Base-by-base conservation (phyloP, 352 stramenopile genomes). In the Globisporangium recalcitrans region DNA sequence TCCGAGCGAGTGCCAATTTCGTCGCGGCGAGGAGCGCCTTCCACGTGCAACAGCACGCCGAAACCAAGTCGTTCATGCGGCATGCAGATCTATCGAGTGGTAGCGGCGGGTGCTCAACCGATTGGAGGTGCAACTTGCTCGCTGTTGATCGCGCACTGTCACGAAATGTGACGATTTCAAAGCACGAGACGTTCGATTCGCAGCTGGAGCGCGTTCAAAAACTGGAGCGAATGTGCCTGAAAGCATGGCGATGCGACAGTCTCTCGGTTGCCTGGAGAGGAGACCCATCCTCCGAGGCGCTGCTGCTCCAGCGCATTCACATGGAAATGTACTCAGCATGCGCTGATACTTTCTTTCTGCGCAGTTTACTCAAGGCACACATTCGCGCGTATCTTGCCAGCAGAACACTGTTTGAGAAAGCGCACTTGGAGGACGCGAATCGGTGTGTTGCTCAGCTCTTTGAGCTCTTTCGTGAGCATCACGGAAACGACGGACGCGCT, bases 141-240 rank as follows among this genome's bases (percentile, higher is more conserved):
- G 71, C 78, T 26, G 62, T 88, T 9, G 42, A 72, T n/a, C 70
- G 68, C n/a, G 77, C 71, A 1, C 54, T 78, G 5, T 74, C 67
- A 13, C 64, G 54, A 2, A 73, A 75, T 27, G 52, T 73, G 13
- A 64, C 58, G n/a, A 46, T 75, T 2, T 75, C 74, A 0, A 77
- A 65, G 14, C 40, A 56, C 10, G 76, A 88, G 27, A 24, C 73
- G 1, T 90, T 88, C 47, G 44, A 52, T 8, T 62, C 32, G 14
- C 75, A 70, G 11, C 65, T 88, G 0, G 72, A 78, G 31, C 77
- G 75, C 3, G 47, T 86, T 0, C 52, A 70, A 16, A 90, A 88
- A 53, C 75, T 90, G 5, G 78, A 90, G 44, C 73, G 81, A 16
- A 80, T 88, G 74, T 80, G 77, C 22, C 46, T 87, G 11, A 84